phyloP scores from a whole-genome alignment of 129 eudicot genomes.

The Erigeron canadensis region DNA sequence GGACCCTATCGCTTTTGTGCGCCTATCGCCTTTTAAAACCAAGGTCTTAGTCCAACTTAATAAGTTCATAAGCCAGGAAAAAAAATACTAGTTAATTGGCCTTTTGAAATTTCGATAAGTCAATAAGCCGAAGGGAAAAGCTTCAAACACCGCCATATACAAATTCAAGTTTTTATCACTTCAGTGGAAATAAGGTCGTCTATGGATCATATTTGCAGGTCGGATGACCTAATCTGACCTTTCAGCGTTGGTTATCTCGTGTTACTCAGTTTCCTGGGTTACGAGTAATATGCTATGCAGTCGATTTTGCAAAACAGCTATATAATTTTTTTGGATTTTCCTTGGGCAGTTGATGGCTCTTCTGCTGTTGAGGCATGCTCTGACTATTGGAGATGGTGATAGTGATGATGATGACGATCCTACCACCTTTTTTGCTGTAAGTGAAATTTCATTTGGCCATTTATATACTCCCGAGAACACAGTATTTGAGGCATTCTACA shows the following conservation, averaged over 20 bases:
- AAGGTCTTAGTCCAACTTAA: too few species aligned
- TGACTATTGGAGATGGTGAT: slow-evolving; percentile 60
- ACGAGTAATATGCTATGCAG: not conserved
- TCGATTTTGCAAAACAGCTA: not conserved
- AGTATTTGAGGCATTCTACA: not conserved
- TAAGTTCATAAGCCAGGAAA: too few species aligned
- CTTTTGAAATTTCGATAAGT: too few species aligned
- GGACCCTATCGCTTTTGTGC: too few species aligned
- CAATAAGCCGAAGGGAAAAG: too few species aligned
- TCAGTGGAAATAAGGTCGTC: not conserved
- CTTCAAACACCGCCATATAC: too few species aligned
- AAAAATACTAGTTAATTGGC: too few species aligned
- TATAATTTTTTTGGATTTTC: not conserved
- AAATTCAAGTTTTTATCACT: not conserved
- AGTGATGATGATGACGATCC: slow-evolving; percentile 59
- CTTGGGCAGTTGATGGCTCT: slow-evolving; percentile 72
- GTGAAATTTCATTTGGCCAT: slow-evolving; percentile 23
- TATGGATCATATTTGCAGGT: too few species aligned
- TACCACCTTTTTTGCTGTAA: slow-evolving; percentile 66
- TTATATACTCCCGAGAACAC: slow-evolving; percentile 4
- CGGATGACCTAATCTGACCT: not conserved
- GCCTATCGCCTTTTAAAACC: too few species aligned
- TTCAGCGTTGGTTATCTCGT: not conserved
- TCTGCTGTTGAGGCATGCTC: slow-evolving; percentile 71
- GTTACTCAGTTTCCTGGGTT: not conserved